Percentiles rank a stretch among this genome's conserved stretches.
phyloP scores from a whole-genome alignment of 768 basidiomycete genomes.

The Tricholoma hemisulphureum region DNA sequence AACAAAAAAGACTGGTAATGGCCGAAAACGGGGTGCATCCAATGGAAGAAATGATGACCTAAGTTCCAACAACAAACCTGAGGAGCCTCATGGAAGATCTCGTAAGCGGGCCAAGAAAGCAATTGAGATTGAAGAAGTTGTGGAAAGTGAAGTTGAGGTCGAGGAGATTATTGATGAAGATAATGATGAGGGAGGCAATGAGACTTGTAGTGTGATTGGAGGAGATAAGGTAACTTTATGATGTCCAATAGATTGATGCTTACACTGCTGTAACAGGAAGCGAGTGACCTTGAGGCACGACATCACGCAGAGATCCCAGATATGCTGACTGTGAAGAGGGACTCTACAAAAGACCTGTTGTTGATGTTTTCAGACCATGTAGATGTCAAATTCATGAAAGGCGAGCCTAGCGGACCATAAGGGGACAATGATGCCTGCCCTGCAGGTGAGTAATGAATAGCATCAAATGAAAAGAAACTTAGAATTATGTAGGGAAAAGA shows the following conservation, averaged over 20 bases:
- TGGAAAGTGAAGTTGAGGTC: not conserved
- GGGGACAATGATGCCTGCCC: not conserved
- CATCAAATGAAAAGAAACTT: not conserved
- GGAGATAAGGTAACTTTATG: not conserved
- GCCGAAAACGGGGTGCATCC: not conserved
- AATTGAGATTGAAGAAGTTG: not conserved
- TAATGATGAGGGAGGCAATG: not conserved
- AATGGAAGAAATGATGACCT: not conserved
- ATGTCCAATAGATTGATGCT: not conserved
- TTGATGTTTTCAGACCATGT: not conserved
- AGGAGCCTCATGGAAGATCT: not conserved
- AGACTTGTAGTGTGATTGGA: not conserved
- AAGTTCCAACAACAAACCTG: not conserved
- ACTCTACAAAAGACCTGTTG: conserved; percentile 3
- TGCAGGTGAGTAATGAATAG: not conserved
- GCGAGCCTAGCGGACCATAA: not conserved
- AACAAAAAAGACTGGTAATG: not conserved
- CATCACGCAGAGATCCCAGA: not conserved
- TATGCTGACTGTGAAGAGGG: not conserved
- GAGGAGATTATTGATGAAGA: not conserved
- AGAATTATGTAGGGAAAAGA: not conserved
- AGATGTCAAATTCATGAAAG: conserved; percentile 3
- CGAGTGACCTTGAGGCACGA: not conserved
- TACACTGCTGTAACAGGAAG: not conserved
- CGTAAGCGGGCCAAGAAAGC: not conserved